phyloP scores from a whole-genome alignment of 2,329 filamentous ascomycete species.

The Fusarium solani-melongenae region DNA sequence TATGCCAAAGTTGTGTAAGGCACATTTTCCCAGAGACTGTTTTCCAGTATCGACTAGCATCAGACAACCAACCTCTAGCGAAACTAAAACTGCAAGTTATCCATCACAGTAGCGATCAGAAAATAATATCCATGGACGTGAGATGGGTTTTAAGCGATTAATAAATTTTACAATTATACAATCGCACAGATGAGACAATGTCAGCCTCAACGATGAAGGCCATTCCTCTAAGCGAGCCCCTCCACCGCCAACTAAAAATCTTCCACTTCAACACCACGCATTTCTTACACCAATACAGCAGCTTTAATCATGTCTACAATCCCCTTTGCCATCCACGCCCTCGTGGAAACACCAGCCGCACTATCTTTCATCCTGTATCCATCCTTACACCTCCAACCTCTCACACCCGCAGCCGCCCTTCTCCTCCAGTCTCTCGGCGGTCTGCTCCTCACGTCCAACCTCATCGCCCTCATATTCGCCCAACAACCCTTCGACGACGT shows the following conservation, averaged over 20 bases:
- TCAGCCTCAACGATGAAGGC: neutral
- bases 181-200: neutral
- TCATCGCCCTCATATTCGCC: conserved; percentile 55
- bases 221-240: neutral
- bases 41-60: neutral
- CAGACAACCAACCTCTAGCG: neutral
- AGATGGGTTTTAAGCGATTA: neutral
- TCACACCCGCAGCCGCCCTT: conserved; percentile 53
- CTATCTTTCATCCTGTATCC: conserved; percentile 59
- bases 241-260: neutral
- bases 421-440: conserved; percentile 61
- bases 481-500: conserved; percentile 47
- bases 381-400: conserved; percentile 54
- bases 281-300: neutral
- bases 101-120: neutral
- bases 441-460: conserved; percentile 56
- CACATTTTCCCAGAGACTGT: neutral
- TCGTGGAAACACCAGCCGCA: conserved; percentile 56
- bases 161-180: neutral
- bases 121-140: neutral
- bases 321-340: conserved; percentile 53
- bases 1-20: neutral
- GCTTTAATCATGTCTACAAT: conserved; percentile 19
- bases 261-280: neutral
- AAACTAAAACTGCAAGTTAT: neutral